Evolutionary conservation across 345 rosid species (phyloP), one percentile per base, ranked within the genome.

Genomic region (Clausena lansium): DNA sequence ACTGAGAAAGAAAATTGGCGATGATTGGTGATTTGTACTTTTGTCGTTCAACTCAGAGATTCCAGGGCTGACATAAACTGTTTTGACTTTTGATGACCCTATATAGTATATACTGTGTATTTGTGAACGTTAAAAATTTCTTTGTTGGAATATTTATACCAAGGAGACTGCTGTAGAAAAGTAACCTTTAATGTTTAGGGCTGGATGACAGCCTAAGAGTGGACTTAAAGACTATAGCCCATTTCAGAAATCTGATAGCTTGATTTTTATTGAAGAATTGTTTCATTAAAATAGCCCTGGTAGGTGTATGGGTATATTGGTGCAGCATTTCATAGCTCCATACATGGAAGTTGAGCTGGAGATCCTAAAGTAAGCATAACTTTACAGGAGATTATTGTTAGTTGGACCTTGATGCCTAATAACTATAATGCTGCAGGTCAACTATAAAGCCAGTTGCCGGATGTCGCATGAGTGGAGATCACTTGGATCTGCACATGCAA

Each of bases 91-190:
- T 41, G 28, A 62, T 28, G 27, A 74, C 19, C 28, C 17, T 60
- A 39, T 59, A 39, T 41, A 28, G 9, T 60, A 39, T 59, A 39
- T 41, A 28, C 35, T 45, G 4, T 75, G 14, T 5, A 20, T 50
- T 73, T 67, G 11, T 27, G 25, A 54, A 52, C 13, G 5, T 1
- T 67, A 67, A 36, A 32, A n/a, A 45, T 41, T 65, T 47, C 58
- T 45, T 54, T 67, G 58, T 64, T 57, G 61, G 76, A 74, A 67
- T 69, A 39, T 24, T 19, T 58, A 27, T 70, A 15, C 24, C 67
- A 60, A 69, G 22, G 14, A 54, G 28, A 41, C 19, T 14, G 68
- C 55, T 28, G 27, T 30, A 24, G 35, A 50, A 8, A 65, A 33
- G 69, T 20, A 54, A 65, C 54, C 58, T 64, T 25, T 32, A 20